Evolutionary conservation across 1,284 basidiomycete species (phyloP).

Genomic region (Somion occarium): DNA sequence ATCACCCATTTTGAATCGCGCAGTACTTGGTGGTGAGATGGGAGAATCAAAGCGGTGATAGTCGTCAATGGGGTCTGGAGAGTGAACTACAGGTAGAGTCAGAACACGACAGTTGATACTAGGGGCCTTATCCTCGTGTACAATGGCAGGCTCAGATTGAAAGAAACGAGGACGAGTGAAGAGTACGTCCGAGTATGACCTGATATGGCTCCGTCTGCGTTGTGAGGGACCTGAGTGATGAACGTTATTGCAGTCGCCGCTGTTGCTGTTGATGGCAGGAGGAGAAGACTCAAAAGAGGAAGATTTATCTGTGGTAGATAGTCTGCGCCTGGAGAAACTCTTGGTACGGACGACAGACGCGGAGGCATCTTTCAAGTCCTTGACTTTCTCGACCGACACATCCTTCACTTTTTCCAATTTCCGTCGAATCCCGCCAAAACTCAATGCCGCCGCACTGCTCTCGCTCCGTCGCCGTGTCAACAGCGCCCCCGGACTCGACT

Average conservation of each 20-base stretch:
- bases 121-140: slow-evolving; percentile 1
- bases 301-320: background rate
- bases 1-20: slow-evolving; percentile 26
- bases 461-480: slow-evolving; percentile 12
- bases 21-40: slow-evolving; percentile 12
- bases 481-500: background rate
- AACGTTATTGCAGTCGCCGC: background rate
- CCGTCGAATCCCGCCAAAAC: slow-evolving; percentile 23
- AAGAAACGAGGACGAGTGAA: slow-evolving; percentile 7
- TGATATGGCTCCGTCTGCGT: slow-evolving; percentile 6
- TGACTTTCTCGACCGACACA: slow-evolving; percentile 18
- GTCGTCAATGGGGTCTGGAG: background rate
- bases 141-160: slow-evolving; percentile 5
- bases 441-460: slow-evolving; percentile 13
- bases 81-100: background rate
- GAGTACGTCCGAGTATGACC: slow-evolving; percentile 13
- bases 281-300: background rate
- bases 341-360: slow-evolving; percentile 17
- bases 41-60: background rate
- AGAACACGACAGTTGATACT: background rate
- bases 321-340: background rate
- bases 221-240: background rate
- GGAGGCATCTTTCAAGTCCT: slow-evolving; percentile 16
- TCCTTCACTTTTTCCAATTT: slow-evolving; percentile 24
- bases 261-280: background rate